Percentiles rank a stretch among this genome's conserved stretches.
Evolutionary conservation across 2,329 filamentous ascomycete genomes (phyloP).

Genomic region (Fusarium mangiferae): DNA sequence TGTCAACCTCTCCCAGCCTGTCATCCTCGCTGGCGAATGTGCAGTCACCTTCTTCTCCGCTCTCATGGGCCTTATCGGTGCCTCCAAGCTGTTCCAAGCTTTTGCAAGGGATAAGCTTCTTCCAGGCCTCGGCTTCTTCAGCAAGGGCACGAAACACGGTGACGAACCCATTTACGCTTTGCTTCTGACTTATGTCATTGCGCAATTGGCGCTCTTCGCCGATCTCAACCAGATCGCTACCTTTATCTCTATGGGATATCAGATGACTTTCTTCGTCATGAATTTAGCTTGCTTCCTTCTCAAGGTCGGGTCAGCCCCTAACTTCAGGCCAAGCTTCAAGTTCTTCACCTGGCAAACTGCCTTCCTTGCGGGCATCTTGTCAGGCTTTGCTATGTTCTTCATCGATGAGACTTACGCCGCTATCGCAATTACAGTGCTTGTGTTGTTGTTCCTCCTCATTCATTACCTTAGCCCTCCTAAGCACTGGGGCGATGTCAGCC

Average conservation of each 20-base stretch:
- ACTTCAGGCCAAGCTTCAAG: conserved; percentile 88
- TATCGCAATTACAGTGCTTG: conserved; percentile 76
- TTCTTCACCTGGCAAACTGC: conserved; percentile 91
- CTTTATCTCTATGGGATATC: conserved; percentile 89
- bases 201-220: conserved; percentile 82
- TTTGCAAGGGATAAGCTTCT: conserved; percentile 82
- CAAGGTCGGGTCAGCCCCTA: conserved; percentile 87
- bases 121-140: conserved; percentile 79
- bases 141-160: conserved; percentile 74
- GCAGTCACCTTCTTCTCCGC: conserved; percentile 86
- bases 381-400: conserved; percentile 87
- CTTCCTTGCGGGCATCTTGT: conserved; percentile 77
- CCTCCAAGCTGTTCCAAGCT: conserved; percentile 85
- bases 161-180: conserved; percentile 84
- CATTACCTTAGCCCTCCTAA: conserved; percentile 89
- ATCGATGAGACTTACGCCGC: conserved; percentile 85
- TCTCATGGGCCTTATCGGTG: conserved; percentile 87
- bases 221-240: conserved; percentile 91
- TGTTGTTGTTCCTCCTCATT: conserved; percentile 84
- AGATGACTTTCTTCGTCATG: conserved; percentile 92
- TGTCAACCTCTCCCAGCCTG: conserved; percentile 77
- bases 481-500: conserved; percentile 89
- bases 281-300: conserved; percentile 88
- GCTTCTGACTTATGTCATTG: conserved; percentile 77
- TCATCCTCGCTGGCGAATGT: conserved; percentile 84